Evolutionary conservation across 768 basidiomycete species (phyloP), one percentile per base, ranked within the genome.

Genomic region (Suillus brevipes): DNA sequence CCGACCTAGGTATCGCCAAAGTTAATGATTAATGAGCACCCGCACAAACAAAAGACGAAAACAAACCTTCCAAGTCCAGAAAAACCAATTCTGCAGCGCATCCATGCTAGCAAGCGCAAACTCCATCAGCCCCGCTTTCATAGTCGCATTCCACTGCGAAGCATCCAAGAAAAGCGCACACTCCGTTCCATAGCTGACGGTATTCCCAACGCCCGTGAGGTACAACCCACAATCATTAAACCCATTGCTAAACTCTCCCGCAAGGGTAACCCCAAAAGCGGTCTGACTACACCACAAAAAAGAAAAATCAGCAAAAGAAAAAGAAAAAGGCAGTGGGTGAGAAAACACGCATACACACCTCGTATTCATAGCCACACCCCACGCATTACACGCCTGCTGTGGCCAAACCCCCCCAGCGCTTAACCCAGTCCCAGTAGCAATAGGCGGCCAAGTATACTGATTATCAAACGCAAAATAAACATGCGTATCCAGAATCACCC

Each of bases 11-110:
- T n/a, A n/a, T n/a, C n/a, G n/a, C n/a, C n/a, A n/a, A n/a, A n/a
- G n/a, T n/a, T n/a, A n/a, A n/a, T n/a, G n/a, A n/a, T n/a, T n/a
- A n/a, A n/a, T n/a, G n/a, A n/a, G n/a, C n/a, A n/a, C n/a, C n/a
- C n/a, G n/a, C n/a, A n/a, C n/a, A n/a, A n/a, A n/a, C n/a, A n/a
- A n/a, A n/a, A n/a, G n/a, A n/a, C n/a, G n/a, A n/a, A 25, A 16
- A 66, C 66, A n/a, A 52, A 83, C 83, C 83, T 89, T 90, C 91
- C 90, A 91, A 9, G 88, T 90, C 90, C 90, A 92, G 81, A 84
- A 91, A 78, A 88, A 91, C 80, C 81, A 89, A 71, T 89, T 82
- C 68, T 84, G 81, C 66, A 88, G 78, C 2, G 87, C 85, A 65
- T 90, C 89, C 89, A 90, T 90, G 64, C 82, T 81, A 25, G 85